Base-by-base conservation (phyloP, 1,284 basidiomycete species). In the Athelia sp. region DNA sequence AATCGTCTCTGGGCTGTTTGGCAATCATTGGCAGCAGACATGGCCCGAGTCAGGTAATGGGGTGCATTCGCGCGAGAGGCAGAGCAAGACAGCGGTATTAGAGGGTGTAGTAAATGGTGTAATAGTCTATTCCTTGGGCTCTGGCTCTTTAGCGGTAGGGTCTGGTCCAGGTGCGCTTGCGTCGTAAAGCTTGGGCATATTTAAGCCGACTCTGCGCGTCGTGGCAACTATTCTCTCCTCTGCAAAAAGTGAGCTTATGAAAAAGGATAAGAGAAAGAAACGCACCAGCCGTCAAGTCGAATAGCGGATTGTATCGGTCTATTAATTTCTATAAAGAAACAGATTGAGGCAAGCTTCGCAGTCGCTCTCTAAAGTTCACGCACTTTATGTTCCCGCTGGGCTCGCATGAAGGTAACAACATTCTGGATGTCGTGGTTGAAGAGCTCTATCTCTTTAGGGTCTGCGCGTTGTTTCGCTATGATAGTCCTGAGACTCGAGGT, bases 291-390 rank as follows among this genome's bases (percentile, higher is more conserved):
- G 90, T 84, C 59, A 94, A 76, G 58, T 89, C 88, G 45, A 85
- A 69, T 11, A 89, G 70, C 0, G 94, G 93, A 64, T 94, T 95
- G 71, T 97, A 97, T 50, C 90, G 75, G 52, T 89, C 85, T 50
- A 94, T 66, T 36, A 93, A 69, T 18, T 73, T 72, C 90, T 93
- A 31, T n/a, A n/a, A 34, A 36, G 35, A 11, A 29, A 23, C 29
- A 32, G 31, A 60, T 43, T 54, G 50, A 42, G 32, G 17, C 21
- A 9, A 29, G 22, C 10, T 44, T 40, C 35, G 15, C 29, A 15
- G 40, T 18, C 17, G 4, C 17, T 6, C 17, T 0, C 6, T 24
- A 34, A 42, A 23, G 50, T 17, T n/a, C 22, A 17, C 47, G 44
- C 42, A 75, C 78, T 66, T 76, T 76, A 64, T 83, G 67, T 50